These are phyloP conservation scores for Smittium culicis DNA, from an alignment of 371 early-diverging fungal species.

Conservation along the genomic window DNA sequence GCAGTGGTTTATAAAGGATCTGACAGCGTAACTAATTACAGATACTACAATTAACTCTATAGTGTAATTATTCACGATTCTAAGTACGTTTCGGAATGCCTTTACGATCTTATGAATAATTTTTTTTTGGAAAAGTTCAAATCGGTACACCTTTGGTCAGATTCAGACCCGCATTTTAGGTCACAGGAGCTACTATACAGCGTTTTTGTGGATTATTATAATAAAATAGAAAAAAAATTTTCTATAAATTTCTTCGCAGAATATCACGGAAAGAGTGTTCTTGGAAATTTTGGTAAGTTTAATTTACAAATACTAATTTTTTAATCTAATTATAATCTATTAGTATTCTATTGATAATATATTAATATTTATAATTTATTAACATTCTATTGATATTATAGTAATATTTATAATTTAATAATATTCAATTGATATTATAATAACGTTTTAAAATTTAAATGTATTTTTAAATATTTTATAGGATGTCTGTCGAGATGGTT, in stretches of 20 bases:
- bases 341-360: too few species aligned
- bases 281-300: neutral
- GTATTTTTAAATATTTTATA: neutral
- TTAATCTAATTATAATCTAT: too few species aligned
- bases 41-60: neutral
- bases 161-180: neutral
- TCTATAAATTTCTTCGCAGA: neutral
- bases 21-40: neutral
- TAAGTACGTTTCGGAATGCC: neutral
- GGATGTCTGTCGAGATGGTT: slow-evolving; percentile 3
- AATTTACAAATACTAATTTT: too few species aligned
- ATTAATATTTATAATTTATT: too few species aligned
- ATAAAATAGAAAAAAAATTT: neutral
- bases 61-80: neutral
- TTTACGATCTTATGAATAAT: neutral
- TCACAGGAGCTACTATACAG: slow-evolving; percentile 1
- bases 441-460: too few species aligned
- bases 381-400: too few species aligned
- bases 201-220: neutral
- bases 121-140: neutral
- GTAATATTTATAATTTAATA: neutral
- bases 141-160: neutral
- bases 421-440: too few species aligned
- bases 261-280: neutral
- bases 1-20: neutral